Conservation (phyloP, 805 yeast species). For the Pichia nanzhaoensis region DNA sequence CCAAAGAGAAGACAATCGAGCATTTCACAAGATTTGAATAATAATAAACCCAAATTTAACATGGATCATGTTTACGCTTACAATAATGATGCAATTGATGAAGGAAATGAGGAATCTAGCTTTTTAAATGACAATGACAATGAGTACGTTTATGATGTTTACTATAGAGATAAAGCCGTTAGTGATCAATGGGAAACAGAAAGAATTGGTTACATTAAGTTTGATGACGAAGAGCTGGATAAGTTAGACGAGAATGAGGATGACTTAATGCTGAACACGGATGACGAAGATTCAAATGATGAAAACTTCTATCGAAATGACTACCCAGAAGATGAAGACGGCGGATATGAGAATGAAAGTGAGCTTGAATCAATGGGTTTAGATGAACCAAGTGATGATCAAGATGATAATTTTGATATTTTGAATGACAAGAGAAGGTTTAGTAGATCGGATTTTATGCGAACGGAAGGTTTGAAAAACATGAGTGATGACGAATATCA, state of each 20-base stretch:
- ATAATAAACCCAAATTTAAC: conserved; percentile 15
- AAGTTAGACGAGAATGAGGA: conserved; percentile 36
- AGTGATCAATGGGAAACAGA: conserved; percentile 33
- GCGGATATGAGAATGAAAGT: conserved; percentile 33
- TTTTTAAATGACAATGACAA: conserved; percentile 11
- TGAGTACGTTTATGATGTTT: conserved; percentile 90
- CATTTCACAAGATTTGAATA: conserved; percentile 16
- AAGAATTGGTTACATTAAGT: conserved; percentile 45
- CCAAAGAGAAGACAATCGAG: conserved; percentile 28
- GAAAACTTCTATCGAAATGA: conserved; percentile 90
- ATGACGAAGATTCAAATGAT: conserved; percentile 83
- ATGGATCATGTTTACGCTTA: background rate
- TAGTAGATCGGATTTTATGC: conserved; percentile 22
- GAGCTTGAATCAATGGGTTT: conserved; percentile 24
- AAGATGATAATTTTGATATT: conserved; percentile 32
- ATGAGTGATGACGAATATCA: conserved; percentile 25
- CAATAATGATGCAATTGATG: background rate
- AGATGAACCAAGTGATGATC: conserved; percentile 33
- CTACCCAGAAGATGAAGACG: conserved; percentile 92
- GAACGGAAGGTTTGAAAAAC: conserved; percentile 26
- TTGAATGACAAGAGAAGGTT: conserved; percentile 29
- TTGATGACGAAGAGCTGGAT: conserved; percentile 44
- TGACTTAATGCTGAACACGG: conserved; percentile 33
- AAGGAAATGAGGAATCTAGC: background rate
- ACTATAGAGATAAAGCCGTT: conserved; percentile 55